Base-by-base conservation (phyloP, 805 yeast genomes). In the Brettanomyces naardenensis region DNA sequence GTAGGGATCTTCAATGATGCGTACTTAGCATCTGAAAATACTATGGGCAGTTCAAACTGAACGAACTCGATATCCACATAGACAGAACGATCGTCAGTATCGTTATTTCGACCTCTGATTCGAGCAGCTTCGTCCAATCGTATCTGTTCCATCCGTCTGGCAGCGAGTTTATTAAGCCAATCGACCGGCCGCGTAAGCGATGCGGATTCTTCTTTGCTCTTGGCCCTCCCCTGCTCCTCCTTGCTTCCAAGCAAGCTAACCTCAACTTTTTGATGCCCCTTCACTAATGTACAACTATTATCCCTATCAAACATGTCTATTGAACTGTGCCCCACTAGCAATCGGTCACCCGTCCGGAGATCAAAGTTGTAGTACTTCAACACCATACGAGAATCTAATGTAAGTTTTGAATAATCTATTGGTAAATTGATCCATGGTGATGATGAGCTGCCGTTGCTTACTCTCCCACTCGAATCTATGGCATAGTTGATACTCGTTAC, bases 131-230 rank as follows among this genome's bases (percentile, higher is more conserved):
- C 42, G 18, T 46, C 28, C 39, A 41, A 42, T 42, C 61, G 60
- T 35, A 61, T 49, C 35, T 54, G 58, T 45, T 73, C 78, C 31
- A 80, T 66, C 42, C 66, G 64, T 10, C 84, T 65, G 44, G 78
- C 66, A 1, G 81, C 72, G 40, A 83, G 48, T 32, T 73, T 66
- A 51, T 87, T 95, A 7, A 88, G 64, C 97, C 97, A 89, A 35
- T 71, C 75, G 1, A 74, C 57, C 5, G 71, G 58, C n/a, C 19
- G 9, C 17, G 34, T 20, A 13, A 20, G 34, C 13, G n/a, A 20
- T 7, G 14, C 13, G 13, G 25, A 10, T 20, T 15, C 22, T 6
- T 3, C 18, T 30, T 30, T 30, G 9, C 21, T n/a, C n/a, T 30
- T 30, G 19, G 20, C 22, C 22, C 7, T 13, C 18, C 9, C 10